These are phyloP conservation scores for Lasiosphaeriaceae sp. DNA, from an alignment of 495 filamentous ascomycete genomes.

Conservation along the genomic window DNA sequence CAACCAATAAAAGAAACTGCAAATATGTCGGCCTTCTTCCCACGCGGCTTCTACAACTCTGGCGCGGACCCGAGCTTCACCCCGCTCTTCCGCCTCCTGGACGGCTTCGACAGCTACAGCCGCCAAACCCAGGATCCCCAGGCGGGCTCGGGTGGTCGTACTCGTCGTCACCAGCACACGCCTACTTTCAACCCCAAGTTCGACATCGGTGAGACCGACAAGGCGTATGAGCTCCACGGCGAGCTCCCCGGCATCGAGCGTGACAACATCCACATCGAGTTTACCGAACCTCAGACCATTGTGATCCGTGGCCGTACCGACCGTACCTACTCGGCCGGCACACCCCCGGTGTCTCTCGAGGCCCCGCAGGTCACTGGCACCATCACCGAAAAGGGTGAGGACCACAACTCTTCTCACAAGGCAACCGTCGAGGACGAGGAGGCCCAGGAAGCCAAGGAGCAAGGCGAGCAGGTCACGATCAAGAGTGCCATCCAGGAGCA, in stretches of 20 bases:
- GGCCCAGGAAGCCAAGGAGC: slow-evolving; percentile 12
- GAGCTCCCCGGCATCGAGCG: slow-evolving; percentile 83
- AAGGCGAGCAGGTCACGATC: slow-evolving; percentile 1
- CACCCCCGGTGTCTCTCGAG: slow-evolving; percentile 34
- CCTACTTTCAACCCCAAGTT: slow-evolving; percentile 48
- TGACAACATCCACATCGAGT: slow-evolving; percentile 76
- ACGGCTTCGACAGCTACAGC: slow-evolving; percentile 64
- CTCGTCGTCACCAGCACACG: slow-evolving; percentile 7
- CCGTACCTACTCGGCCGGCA: slow-evolving; percentile 46
- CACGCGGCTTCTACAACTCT: slow-evolving; percentile 37
- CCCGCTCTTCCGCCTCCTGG: slow-evolving; percentile 71
- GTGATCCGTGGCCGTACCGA: slow-evolving; percentile 67
- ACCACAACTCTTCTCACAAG: slow-evolving; percentile 33
- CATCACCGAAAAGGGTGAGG: slow-evolving; percentile 12
- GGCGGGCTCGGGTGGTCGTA: slow-evolving; percentile 7
- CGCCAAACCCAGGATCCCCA: slow-evolving; percentile 21
- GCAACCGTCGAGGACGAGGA: slow-evolving; percentile 29
- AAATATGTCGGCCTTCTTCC: slow-evolving; percentile 69
- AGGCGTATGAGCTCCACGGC: slow-evolving; percentile 76
- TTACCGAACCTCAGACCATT: slow-evolving; percentile 74
- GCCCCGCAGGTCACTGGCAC: background rate
- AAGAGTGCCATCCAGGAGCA: slow-evolving; percentile 3
- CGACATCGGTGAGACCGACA: slow-evolving; percentile 68
- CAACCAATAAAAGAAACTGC: background rate
- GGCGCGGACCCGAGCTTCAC: slow-evolving; percentile 47